phyloP scores from a whole-genome alignment of 495 filamentous ascomycete genomes.

The Penicillium odoratum region DNA sequence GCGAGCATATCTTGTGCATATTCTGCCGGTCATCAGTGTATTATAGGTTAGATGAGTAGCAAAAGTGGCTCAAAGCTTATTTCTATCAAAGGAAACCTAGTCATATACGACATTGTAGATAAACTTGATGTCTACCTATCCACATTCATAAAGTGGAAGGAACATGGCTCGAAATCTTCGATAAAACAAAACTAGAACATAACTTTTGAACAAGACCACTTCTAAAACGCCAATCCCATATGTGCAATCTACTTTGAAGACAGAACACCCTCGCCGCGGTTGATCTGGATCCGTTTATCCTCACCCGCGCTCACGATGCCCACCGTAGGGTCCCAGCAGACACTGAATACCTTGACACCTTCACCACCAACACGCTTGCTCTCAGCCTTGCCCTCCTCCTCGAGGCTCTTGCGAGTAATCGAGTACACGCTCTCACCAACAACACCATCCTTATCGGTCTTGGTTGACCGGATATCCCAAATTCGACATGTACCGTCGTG shows the following conservation, averaged over 20 bases:
- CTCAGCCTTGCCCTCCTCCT: conserved; percentile 48
- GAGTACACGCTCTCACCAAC: conserved; percentile 81
- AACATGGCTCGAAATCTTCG: conserved; percentile 1
- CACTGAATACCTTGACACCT: conserved; percentile 85
- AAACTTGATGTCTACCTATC: conserved; percentile 3
- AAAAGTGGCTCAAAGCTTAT: neutral
- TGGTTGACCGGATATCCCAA: conserved; percentile 84
- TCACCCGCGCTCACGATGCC: conserved; percentile 92
- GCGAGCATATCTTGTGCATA: conserved; percentile 24
- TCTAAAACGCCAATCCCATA: conserved; percentile 38
- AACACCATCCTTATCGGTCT: conserved; percentile 62
- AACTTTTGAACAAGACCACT: conserved; percentile 39
- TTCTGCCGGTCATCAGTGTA: conserved; percentile 27
- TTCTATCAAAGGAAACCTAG: neutral
- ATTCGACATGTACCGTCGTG: conserved; percentile 89
- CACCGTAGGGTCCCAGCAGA: conserved; percentile 78
- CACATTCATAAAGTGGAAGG: neutral
- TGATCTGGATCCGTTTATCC: conserved; percentile 91
- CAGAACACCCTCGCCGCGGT: conserved; percentile 59
- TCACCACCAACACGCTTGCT: conserved; percentile 65
- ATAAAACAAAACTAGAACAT: conserved; percentile 17
- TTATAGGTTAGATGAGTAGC: conserved; percentile 20
- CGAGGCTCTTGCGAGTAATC: conserved; percentile 69
- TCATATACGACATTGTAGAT: neutral
- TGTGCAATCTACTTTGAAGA: conserved; percentile 37